A percentile compares a stretch with the other conserved stretches of the same genome.
These are phyloP conservation scores for Nicotiana obtusifolia DNA, from an alignment of 257 asterid species.

Conservation along the genomic window DNA sequence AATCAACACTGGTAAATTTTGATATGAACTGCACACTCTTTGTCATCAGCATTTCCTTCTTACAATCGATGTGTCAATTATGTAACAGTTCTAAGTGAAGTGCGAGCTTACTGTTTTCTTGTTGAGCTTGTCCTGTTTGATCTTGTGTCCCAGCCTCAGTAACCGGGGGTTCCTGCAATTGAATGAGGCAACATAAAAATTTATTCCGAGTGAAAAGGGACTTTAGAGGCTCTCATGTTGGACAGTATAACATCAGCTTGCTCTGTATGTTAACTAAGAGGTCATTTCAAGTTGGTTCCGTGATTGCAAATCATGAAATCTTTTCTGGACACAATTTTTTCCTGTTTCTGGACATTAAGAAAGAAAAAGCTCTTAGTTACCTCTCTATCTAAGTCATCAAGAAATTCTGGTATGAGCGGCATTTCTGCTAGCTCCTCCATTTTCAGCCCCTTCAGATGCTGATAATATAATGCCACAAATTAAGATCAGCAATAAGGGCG, in stretches of 20 bases:
- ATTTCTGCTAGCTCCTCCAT: conserved; percentile 76
- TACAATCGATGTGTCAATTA: too few relatives aligned
- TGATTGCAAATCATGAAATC: too few relatives aligned
- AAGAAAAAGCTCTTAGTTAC: conserved; percentile 20
- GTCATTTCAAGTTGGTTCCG: too few relatives aligned
- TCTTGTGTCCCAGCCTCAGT: conserved; percentile 28
- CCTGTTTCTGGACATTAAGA: too few relatives aligned
- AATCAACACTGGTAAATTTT: too few relatives aligned
- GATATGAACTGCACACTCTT: too few relatives aligned
- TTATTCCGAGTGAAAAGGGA: background rate
- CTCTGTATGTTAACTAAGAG: background rate
- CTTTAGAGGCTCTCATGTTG: background rate
- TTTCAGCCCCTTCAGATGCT: conserved; percentile 62
- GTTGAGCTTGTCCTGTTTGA: conserved; percentile 29
- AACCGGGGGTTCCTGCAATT: conserved; percentile 36
- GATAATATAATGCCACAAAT: conserved; percentile 10
- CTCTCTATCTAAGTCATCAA: conserved; percentile 57
- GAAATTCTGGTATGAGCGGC: conserved; percentile 52
- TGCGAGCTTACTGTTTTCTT: conserved; percentile 39
- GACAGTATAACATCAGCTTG: background rate
- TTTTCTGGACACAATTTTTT: too few relatives aligned
- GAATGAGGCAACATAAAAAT: background rate
- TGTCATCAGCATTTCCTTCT: too few relatives aligned
- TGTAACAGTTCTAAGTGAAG: background rate
- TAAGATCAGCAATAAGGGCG: background rate